Conservation (phyloP, 257 asterid genomes). For the Verbascum thapsus region DNA sequence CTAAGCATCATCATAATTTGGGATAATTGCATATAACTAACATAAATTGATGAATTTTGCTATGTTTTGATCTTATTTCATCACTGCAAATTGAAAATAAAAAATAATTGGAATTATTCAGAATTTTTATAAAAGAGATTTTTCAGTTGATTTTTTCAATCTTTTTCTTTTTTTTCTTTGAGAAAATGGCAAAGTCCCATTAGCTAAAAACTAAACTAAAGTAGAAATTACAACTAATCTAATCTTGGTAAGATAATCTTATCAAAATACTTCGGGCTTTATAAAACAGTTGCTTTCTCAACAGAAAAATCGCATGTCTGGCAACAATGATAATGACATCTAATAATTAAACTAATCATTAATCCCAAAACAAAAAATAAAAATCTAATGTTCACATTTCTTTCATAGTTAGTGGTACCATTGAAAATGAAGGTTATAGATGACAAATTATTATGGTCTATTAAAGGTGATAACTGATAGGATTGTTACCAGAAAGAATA, state of each 20-base stretch:
- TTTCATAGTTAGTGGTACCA: constrained; percentile 27
- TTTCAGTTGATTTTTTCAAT: too few species aligned
- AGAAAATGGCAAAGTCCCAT: too few species aligned
- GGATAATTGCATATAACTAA: too few species aligned
- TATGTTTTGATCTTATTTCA: too few species aligned
- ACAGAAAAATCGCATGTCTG: constrained; percentile 14
- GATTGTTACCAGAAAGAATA: constrained; percentile 18
- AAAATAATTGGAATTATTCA: too few species aligned
- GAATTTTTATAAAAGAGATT: too few species aligned
- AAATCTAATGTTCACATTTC: constrained; percentile 24
- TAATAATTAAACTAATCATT: constrained; percentile 27
- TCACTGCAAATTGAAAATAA: too few species aligned
- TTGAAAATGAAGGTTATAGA: background rate
- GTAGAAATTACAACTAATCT: constrained; percentile 30
- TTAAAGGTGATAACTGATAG: constrained; percentile 10
- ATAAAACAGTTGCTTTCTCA: constrained; percentile 28
- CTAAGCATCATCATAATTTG: too few species aligned
- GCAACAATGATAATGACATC: constrained; percentile 18
- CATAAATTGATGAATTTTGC: too few species aligned
- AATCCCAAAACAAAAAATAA: constrained; percentile 19
- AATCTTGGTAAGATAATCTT: constrained; percentile 18
- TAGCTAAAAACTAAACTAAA: too few species aligned
- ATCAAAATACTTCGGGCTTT: constrained; percentile 22
- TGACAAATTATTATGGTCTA: constrained; percentile 15
- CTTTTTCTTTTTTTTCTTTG: too few species aligned